A percentile compares a stretch with the other conserved stretches of the same genome.
These are phyloP conservation scores for Corylus americana DNA, from an alignment of 306 rosid species.

Conservation along the genomic window DNA sequence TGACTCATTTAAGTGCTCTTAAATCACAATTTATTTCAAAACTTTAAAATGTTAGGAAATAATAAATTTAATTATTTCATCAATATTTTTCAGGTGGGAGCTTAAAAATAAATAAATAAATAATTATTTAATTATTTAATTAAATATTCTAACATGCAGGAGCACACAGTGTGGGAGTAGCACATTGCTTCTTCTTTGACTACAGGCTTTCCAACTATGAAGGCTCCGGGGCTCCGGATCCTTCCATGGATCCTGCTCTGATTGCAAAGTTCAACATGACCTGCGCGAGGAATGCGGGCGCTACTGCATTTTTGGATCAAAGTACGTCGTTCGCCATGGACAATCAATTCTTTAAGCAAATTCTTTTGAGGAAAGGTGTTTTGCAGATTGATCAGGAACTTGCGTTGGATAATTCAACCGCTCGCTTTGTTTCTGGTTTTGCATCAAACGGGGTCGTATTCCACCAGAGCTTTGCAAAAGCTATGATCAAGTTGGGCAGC, in stretches of 20 bases:
- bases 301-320: constrained; percentile 50
- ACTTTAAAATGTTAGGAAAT: no score
- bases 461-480: constrained; percentile 34
- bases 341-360: constrained; percentile 36
- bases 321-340: constrained; percentile 43
- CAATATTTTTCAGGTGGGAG: no score
- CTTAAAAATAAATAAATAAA: no score
- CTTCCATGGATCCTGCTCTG: constrained; percentile 48
- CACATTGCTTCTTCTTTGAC: constrained; percentile 47
- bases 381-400: constrained; percentile 52
- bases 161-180: constrained; percentile 54
- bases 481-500: constrained; percentile 19
- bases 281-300: constrained; percentile 9
- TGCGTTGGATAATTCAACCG: constrained; percentile 30
- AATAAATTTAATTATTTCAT: no score
- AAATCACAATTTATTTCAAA: no score
- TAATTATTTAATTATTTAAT: no score
- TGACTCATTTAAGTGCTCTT: no score
- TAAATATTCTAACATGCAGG: no score
- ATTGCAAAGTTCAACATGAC: constrained; percentile 12
- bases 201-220: constrained; percentile 29
- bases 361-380: constrained; percentile 38
- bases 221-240: constrained; percentile 15
- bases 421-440: constrained; percentile 29
- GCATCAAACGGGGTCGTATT: constrained; percentile 23